phyloP scores from a whole-genome alignment of 305 asterid genomes.

The Fraxinus sp. region DNA sequence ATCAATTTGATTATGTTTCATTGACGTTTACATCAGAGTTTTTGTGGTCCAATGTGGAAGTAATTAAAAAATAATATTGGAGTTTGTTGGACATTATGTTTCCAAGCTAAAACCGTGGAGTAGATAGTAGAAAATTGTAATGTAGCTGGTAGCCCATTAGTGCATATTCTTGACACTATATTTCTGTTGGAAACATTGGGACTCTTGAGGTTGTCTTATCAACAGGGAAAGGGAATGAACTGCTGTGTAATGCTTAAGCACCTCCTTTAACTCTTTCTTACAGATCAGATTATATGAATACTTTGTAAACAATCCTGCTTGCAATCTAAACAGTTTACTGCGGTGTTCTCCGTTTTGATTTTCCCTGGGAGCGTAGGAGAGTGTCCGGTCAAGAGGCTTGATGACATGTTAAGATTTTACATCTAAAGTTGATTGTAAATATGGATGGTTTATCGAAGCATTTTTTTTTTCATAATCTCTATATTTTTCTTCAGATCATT shows the following conservation, averaged over 20 bases:
- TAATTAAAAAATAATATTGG: neutral
- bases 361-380: neutral
- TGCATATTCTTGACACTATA: neutral
- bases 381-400: neutral
- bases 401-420: neutral
- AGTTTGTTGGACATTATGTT: neutral
- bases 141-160: neutral
- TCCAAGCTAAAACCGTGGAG: neutral
- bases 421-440: neutral
- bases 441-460: neutral
- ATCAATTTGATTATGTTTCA: neutral
- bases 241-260: neutral
- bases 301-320: neutral
- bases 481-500: conserved; percentile 7
- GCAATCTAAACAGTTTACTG: neutral
- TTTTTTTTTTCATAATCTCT: neutral
- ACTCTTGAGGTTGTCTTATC: neutral
- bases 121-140: neutral
- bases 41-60: neutral
- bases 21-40: neutral
- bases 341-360: neutral
- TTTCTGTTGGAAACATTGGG: neutral
- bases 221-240: neutral
- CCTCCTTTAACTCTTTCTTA: neutral
- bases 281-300: neutral